A percentile compares a stretch with the other conserved stretches of the same genome.
Evolutionary conservation across 2,329 filamentous ascomycete species (phyloP).

Genomic region (Calonectria pteridis): DNA sequence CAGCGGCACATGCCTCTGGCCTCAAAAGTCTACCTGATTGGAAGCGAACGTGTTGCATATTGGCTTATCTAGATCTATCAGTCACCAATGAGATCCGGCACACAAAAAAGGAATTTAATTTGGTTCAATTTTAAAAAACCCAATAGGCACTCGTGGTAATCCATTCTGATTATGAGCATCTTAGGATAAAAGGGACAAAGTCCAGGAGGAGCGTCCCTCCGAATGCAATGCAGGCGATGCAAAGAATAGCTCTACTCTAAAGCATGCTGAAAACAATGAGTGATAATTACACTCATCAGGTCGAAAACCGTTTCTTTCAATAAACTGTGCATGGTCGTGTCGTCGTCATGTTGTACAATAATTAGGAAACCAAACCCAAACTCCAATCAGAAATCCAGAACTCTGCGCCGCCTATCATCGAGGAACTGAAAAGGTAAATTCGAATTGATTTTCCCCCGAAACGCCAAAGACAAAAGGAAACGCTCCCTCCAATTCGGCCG

Average conservation of each 20-base stretch:
- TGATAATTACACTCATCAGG: not conserved
- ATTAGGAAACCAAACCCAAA: slow-evolving; percentile 18
- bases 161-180: slow-evolving; percentile 3
- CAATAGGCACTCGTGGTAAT: not conserved
- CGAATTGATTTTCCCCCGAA: slow-evolving; percentile 32
- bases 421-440: slow-evolving; percentile 43
- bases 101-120: not conserved
- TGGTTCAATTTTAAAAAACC: not conserved
- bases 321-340: slow-evolving; percentile 5
- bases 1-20: not conserved
- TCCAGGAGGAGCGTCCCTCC: not conserved
- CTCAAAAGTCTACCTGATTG: not conserved
- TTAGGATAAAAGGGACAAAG: not conserved
- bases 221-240: slow-evolving; percentile 8
- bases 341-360: slow-evolving; percentile 24
- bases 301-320: slow-evolving; percentile 7
- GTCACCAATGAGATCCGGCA: not conserved
- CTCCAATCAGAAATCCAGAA: slow-evolving; percentile 21
- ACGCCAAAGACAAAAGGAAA: slow-evolving; percentile 44
- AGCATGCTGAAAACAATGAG: slow-evolving; percentile 30
- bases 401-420: slow-evolving; percentile 5
- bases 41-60: not conserved
- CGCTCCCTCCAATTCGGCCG: slow-evolving; percentile 11
- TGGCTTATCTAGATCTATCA: not conserved
- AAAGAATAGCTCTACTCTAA: slow-evolving; percentile 35